These are phyloP conservation scores for Corylus avellana DNA, from an alignment of 306 rosid species.

Conservation along the genomic window DNA sequence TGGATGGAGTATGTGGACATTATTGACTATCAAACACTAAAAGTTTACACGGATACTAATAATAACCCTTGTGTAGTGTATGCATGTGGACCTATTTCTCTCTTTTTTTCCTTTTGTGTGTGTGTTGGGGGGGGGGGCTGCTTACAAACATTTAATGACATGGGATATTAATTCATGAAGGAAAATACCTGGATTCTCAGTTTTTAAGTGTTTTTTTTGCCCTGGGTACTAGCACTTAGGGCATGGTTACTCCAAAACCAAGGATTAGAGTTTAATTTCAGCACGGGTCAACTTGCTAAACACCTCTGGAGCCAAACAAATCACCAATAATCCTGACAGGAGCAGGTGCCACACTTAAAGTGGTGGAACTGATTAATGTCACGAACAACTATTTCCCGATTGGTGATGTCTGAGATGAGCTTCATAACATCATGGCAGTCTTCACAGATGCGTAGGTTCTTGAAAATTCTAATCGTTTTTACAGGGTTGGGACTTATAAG, in stretches of 20 bases:
- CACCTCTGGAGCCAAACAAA: slow-evolving; percentile 10
- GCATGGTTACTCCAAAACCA: not conserved
- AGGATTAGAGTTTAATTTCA: not conserved
- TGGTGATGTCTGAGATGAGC: slow-evolving; percentile 29
- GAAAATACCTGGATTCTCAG: not conserved
- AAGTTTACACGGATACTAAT: not conserved
- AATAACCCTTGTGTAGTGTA: not conserved
- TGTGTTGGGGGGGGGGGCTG: too few species aligned
- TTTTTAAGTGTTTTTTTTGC: not conserved
- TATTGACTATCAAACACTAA: not conserved
- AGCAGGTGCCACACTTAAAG: slow-evolving; percentile 42
- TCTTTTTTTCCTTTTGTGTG: not conserved
- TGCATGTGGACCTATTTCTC: not conserved
- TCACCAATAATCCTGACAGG: slow-evolving; percentile 45
- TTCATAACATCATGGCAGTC: slow-evolving; percentile 46
- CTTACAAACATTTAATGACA: not conserved
- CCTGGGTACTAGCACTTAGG: not conserved
- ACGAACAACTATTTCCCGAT: slow-evolving; percentile 38
- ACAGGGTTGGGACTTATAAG: slow-evolving; percentile 26
- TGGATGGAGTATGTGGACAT: not conserved
- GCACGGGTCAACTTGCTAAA: not conserved
- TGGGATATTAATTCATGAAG: not conserved
- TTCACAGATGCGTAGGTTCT: slow-evolving; percentile 40
- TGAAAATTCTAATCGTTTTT: slow-evolving; percentile 32
- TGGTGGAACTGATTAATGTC: slow-evolving; percentile 40